Conservation (phyloP, 2,329 filamentous ascomycete species). For the Paecilomyces variotii region DNA sequence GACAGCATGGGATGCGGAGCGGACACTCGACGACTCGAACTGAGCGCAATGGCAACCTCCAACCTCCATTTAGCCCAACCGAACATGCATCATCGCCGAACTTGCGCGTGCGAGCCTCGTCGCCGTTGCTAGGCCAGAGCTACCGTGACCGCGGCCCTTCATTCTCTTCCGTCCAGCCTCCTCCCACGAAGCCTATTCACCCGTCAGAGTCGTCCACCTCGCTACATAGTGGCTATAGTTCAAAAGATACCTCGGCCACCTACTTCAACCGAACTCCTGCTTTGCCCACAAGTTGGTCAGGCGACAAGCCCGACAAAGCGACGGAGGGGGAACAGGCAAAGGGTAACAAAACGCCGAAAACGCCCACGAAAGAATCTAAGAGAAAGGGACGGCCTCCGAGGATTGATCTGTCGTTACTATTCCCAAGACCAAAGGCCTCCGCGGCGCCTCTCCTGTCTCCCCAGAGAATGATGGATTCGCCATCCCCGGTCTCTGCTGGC, state of each 20-base stretch:
- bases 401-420: slow-evolving; percentile 36
- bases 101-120: slow-evolving; percentile 9
- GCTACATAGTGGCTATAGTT: not conserved
- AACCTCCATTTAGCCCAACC: not conserved
- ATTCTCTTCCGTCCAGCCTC: not conserved
- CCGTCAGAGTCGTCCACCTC: slow-evolving; percentile 4
- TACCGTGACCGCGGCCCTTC: slow-evolving; percentile 4
- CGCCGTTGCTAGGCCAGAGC: slow-evolving; percentile 9
- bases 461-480: slow-evolving; percentile 32
- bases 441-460: slow-evolving; percentile 32
- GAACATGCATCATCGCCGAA: not conserved
- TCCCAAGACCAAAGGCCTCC: slow-evolving; percentile 30
- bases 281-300: not conserved
- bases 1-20: not conserved
- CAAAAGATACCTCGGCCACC: slow-evolving; percentile 4
- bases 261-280: slow-evolving; percentile 7
- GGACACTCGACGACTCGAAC: not conserved
- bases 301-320: slow-evolving; percentile 1
- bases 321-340: slow-evolving; percentile 3
- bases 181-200: slow-evolving; percentile 1
- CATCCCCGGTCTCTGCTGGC: slow-evolving; percentile 28
- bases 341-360: slow-evolving; percentile 1
- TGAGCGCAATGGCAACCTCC: not conserved
- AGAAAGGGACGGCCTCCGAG: slow-evolving; percentile 30
- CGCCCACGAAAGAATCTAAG: slow-evolving; percentile 24